These are phyloP conservation scores for Mucor circinelloides DNA, from an alignment of 371 early-diverging fungal species.

Conservation along the genomic window DNA sequence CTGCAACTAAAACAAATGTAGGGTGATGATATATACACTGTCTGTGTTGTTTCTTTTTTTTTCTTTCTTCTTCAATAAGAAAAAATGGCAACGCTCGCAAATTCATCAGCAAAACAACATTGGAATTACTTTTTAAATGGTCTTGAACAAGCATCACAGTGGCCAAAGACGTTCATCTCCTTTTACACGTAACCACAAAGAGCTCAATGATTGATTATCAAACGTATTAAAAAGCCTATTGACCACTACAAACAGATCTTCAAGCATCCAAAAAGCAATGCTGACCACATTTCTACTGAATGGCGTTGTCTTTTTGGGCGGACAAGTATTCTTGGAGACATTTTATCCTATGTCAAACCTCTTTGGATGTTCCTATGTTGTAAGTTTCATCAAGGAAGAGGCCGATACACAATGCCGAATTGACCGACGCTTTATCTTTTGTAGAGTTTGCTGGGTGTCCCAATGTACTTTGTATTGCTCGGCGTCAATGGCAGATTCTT, in stretches of 20 bases:
- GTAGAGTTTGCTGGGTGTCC: slow-evolving; percentile 35
- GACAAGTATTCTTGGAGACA: slow-evolving; percentile 33
- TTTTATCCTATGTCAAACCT: slow-evolving; percentile 27
- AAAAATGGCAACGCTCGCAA: slow-evolving; percentile 26
- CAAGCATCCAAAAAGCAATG: slow-evolving; percentile 37
- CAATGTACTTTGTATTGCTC: slow-evolving; percentile 43
- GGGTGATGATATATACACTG: neutral
- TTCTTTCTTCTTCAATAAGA: neutral
- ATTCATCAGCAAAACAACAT: slow-evolving; percentile 31
- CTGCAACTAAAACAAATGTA: neutral
- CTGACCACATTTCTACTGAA: slow-evolving; percentile 37
- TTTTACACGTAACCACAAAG: slow-evolving; percentile 35
- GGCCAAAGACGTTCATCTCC: slow-evolving; percentile 41
- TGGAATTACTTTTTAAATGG: slow-evolving; percentile 40
- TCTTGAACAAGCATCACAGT: slow-evolving; percentile 38
- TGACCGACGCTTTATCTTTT: neutral
- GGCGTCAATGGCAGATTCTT: slow-evolving; percentile 42
- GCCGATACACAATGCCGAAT: neutral
- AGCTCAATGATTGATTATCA: neutral
- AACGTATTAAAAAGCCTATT: neutral
- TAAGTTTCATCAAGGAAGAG: slow-evolving; percentile 18
- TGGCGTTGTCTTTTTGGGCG: slow-evolving; percentile 42
- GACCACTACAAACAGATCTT: slow-evolving; percentile 24
- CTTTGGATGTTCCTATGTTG: slow-evolving; percentile 41
- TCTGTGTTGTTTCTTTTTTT: neutral